Conservation (phyloP, 768 basidiomycete species). For the Nidularia sp. region DNA sequence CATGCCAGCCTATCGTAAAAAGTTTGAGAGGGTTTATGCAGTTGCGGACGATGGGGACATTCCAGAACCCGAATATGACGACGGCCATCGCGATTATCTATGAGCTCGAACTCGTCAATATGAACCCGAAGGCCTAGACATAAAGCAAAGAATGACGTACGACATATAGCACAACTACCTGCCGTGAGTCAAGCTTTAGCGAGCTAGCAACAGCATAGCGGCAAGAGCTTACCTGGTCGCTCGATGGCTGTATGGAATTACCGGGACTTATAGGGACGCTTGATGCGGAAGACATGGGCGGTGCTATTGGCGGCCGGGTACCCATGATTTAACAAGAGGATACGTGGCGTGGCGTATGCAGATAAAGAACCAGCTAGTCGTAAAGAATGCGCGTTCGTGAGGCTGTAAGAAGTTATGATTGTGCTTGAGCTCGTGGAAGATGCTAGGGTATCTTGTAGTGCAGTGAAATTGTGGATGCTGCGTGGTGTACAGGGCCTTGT, state of each 20-base stretch:
- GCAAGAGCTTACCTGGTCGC: conserved; percentile 58
- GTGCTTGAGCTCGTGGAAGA: not conserved
- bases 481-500: not conserved
- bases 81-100: conserved; percentile 85
- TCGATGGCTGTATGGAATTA: conserved; percentile 46
- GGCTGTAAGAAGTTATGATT: not conserved
- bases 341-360: conserved; percentile 1
- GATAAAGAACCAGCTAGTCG: not conserved
- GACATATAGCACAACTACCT: conserved; percentile 76
- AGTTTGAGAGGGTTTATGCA: conserved; percentile 83
- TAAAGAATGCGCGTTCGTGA: conserved; percentile 2
- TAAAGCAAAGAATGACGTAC: conserved; percentile 36
- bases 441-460: not conserved
- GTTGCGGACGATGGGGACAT: conserved; percentile 74
- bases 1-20: conserved; percentile 87
- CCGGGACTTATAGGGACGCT: conserved; percentile 31
- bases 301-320: conserved; percentile 37
- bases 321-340: conserved; percentile 13
- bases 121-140: not conserved
- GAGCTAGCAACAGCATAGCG: conserved; percentile 9
- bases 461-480: not conserved
- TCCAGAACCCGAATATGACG: conserved; percentile 85
- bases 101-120: conserved; percentile 1
- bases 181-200: conserved; percentile 12
- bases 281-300: conserved; percentile 32